Evolutionary conservation across 1,284 basidiomycete genomes (phyloP).

Genomic region (Cryptococcus sp.): DNA sequence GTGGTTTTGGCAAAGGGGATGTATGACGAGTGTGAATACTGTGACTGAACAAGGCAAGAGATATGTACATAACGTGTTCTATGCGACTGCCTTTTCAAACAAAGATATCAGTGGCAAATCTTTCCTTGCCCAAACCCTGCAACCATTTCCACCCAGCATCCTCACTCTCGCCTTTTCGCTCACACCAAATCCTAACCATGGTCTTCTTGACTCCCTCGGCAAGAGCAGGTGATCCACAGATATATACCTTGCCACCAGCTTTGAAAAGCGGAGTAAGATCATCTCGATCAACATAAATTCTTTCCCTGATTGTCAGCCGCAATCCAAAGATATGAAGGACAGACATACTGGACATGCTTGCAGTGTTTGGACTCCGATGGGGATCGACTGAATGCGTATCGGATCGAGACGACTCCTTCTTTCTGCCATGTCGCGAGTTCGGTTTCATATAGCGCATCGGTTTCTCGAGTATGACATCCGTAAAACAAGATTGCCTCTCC

Average conservation of each 20-base stretch:
- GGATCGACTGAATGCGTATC: background rate
- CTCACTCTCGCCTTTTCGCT: background rate
- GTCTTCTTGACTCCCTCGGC: background rate
- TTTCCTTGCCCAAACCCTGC: background rate
- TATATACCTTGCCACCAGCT: background rate
- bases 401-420: background rate
- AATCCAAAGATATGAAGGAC: background rate
- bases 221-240: background rate
- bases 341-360: background rate
- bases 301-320: background rate
- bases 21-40: no score
- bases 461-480: background rate
- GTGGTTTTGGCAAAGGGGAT: no score
- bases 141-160: background rate
- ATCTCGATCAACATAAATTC: background rate
- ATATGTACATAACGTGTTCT: no score
- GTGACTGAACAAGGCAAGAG: no score
- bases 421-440: background rate
- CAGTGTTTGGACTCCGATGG: background rate
- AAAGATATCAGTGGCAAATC: background rate
- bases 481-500: background rate
- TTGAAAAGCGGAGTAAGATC: background rate
- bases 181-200: background rate
- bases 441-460: background rate
- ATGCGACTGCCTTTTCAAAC: no score